phyloP scores from a whole-genome alignment of 441 rosid genomes.

The Adansonia gregorii region DNA sequence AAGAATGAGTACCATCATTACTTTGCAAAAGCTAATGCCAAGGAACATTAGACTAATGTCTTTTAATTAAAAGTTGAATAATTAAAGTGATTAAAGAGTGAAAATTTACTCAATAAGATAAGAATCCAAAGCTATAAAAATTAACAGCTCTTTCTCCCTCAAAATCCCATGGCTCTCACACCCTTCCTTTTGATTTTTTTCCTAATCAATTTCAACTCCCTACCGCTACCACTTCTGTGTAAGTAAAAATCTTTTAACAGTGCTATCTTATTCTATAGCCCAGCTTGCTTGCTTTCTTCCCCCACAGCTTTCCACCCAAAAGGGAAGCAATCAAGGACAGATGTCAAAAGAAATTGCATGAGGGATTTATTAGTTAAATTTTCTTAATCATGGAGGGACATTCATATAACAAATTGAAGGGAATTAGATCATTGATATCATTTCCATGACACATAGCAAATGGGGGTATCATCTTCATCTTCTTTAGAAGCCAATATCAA shows the following conservation, averaged over 20 bases:
- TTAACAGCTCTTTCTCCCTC: background rate
- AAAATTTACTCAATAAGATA: background rate
- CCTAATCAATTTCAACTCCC: slow-evolving; percentile 17
- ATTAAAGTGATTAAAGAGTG: slow-evolving; percentile 24
- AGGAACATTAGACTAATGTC: slow-evolving; percentile 1
- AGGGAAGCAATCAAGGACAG: slow-evolving; percentile 38
- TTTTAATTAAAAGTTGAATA: slow-evolving; percentile 19
- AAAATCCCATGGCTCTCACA: slow-evolving; percentile 9
- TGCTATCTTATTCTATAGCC: slow-evolving; percentile 12
- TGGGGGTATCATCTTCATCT: background rate
- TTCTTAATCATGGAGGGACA: slow-evolving; percentile 22
- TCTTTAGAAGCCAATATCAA: background rate
- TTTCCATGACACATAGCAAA: no score
- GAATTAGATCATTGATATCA: background rate
- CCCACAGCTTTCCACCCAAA: slow-evolving; percentile 44
- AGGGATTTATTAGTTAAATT: slow-evolving; percentile 27
- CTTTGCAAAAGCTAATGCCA: slow-evolving; percentile 10
- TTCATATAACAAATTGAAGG: background rate
- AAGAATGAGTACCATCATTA: background rate
- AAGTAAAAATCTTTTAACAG: background rate
- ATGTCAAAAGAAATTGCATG: slow-evolving; percentile 44
- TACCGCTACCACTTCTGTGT: slow-evolving; percentile 2
- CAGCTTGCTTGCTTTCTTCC: slow-evolving; percentile 25
- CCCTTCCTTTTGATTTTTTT: background rate
- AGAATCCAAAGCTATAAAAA: slow-evolving; percentile 38